Base-by-base conservation (phyloP, 345 rosid genomes). In the Aquilaria malaccensis region DNA sequence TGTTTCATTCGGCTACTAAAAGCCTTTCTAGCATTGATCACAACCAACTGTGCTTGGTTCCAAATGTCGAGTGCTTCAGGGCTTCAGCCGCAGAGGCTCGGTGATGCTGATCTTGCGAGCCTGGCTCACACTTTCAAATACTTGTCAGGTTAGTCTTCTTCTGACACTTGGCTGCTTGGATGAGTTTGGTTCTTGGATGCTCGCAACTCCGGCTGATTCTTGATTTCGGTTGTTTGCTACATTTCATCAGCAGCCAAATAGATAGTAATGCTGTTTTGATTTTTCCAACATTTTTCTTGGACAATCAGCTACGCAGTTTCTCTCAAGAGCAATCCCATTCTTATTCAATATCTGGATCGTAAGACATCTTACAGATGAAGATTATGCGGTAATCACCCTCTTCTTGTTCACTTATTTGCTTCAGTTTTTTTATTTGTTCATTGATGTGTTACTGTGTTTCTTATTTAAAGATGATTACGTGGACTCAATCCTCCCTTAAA, bases 261-360 rank as follows among this genome's bases (percentile, higher is more conserved):
- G 7, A 37, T 37, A 7, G 32, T 33, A 30, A 15, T 43, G 2
- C 52, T 3, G 3, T 54, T 55, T 10, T 5, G 55, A 22, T 7
- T 11, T 56, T 41, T 55, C 33, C 7, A 2, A 0, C 22, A 43
- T 56, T 14, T 49, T 47, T 29, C 72, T 37, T 53, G 37, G 59
- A 62, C 30, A 13, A 60, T 64, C 71, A 84, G 93, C 88, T 63
- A 86, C 98, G 2, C 96, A 88, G 80, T 77, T 91, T 47, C 65
- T 86, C 55, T 88, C 97, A 31, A 81, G 96, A 70, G 94, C 94
- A 72, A 89, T 89, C 59, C 94, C 98, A 0, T 93, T 93, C 61
- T 67, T 87, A 45, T 87, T 90, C 79, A 94, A 88, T 72, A 80
- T 87, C 2, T 90, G 95, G 97, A 77, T 94, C 60, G 95, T 90